Conservation (phyloP, 2,329 filamentous ascomycete species). For the Bipolaris victoriae region DNA sequence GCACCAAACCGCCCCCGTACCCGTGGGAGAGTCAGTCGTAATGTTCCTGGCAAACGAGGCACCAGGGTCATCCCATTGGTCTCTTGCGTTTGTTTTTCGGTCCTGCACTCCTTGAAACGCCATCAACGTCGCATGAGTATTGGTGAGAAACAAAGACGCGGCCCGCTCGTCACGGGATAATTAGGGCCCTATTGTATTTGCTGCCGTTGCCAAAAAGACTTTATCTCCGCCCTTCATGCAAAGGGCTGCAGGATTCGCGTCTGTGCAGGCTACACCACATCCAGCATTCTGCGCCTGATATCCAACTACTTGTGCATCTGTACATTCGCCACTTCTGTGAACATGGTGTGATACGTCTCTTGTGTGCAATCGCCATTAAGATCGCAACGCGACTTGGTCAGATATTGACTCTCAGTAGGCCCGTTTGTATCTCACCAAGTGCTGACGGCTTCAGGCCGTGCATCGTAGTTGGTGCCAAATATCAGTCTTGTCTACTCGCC, state of each 20-base stretch:
- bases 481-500: neutral
- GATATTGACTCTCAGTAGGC: neutral
- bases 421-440: neutral
- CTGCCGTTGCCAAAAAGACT: constrained; percentile 13
- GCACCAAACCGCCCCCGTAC: constrained; percentile 6
- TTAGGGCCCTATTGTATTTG: constrained; percentile 13
- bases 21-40: constrained; percentile 18
- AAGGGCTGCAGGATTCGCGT: constrained; percentile 4
- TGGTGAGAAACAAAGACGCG: constrained; percentile 26
- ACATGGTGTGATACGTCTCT: neutral
- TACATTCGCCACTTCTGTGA: neutral
- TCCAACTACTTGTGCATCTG: neutral
- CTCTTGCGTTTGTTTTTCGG: constrained; percentile 27
- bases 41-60: constrained; percentile 29
- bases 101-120: constrained; percentile 36
- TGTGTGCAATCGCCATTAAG: neutral
- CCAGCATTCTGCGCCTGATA: neutral
- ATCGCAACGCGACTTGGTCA: neutral
- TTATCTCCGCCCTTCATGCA: constrained; percentile 20
- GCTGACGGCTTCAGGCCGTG: constrained; percentile 3
- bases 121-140: constrained; percentile 36
- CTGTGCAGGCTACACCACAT: constrained; percentile 6
- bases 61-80: constrained; percentile 31
- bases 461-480: constrained; percentile 1
- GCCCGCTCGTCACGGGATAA: constrained; percentile 9